Evolutionary conservation across 148 eudicot genomes (phyloP).

Genomic region (Diospyros kaki): DNA sequence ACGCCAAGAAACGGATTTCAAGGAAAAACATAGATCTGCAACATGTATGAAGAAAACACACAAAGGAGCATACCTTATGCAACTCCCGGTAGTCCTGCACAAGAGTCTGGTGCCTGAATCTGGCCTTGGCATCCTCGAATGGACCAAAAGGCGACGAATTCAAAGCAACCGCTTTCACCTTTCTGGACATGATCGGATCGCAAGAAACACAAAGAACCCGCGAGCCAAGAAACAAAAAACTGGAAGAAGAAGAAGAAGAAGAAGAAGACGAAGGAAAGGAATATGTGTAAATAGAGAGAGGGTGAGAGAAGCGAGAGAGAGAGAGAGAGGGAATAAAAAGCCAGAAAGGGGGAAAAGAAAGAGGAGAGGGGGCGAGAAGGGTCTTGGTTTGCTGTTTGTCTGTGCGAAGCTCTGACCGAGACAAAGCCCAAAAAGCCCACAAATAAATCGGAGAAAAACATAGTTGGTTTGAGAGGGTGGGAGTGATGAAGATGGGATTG

Average conservation of each 20-base stretch:
- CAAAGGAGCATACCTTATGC: constrained; percentile 23
- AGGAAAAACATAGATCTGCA: constrained; percentile 11
- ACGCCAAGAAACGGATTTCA: not conserved
- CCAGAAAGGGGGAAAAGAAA: not conserved
- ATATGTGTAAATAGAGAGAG: not conserved
- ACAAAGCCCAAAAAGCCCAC: constrained; percentile 45
- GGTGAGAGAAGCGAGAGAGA: constrained; percentile 1
- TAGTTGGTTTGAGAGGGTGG: constrained; percentile 27
- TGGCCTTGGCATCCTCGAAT: constrained; percentile 26
- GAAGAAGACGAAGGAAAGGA: not conserved
- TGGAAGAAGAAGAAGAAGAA: not conserved
- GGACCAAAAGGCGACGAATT: constrained; percentile 21
- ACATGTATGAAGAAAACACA: constrained; percentile 13
- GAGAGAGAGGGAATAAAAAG: not conserved
- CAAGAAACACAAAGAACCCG: constrained; percentile 9
- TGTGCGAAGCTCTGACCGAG: constrained; percentile 34
- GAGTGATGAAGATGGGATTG: constrained; percentile 45
- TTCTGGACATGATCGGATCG: constrained; percentile 35
- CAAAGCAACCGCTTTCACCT: constrained; percentile 37
- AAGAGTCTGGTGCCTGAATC: constrained; percentile 38
- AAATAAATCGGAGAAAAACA: constrained; percentile 16
- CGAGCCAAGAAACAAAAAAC: constrained; percentile 6
- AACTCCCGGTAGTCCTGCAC: constrained; percentile 39
- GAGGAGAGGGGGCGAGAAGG: constrained; percentile 5
- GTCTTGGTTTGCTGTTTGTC: constrained; percentile 25